These are phyloP conservation scores for Sanguinoderma infundibulare DNA, from an alignment of 1,284 basidiomycete genomes.

Conservation along the genomic window DNA sequence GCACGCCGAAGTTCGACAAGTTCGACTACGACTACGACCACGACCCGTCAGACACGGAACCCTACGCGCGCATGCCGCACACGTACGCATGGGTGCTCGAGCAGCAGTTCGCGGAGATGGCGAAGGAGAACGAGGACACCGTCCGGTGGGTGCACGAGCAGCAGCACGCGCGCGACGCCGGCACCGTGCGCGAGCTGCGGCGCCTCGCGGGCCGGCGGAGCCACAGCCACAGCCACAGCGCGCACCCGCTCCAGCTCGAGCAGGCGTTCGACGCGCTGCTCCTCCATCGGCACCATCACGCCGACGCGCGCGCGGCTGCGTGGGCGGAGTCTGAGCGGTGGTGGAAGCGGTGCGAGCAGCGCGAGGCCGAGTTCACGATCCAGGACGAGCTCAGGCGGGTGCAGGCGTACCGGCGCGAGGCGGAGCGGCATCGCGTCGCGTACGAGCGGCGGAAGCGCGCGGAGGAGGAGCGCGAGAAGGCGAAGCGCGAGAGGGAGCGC, in stretches of 20 bases:
- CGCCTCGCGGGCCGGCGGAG: slow-evolving; percentile 11
- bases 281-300: slow-evolving; percentile 40
- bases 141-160: slow-evolving; percentile 63
- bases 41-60: slow-evolving; percentile 19
- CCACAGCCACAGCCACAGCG: slow-evolving; percentile 26
- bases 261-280: slow-evolving; percentile 56
- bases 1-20: slow-evolving; percentile 6
- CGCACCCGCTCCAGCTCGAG: too few relatives aligned
- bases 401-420: slow-evolving; percentile 33
- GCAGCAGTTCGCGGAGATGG: slow-evolving; percentile 49
- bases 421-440: slow-evolving; percentile 41
- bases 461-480: slow-evolving; percentile 30
- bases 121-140: slow-evolving; percentile 51
- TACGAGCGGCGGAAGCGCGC: slow-evolving; percentile 36
- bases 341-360: slow-evolving; percentile 35
- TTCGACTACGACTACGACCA: slow-evolving; percentile 11
- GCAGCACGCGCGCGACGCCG: slow-evolving; percentile 42
- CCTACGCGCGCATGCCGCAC: slow-evolving; percentile 46
- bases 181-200: slow-evolving; percentile 28
- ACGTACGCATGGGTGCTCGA: slow-evolving; percentile 61
- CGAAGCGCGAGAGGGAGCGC: slow-evolving; percentile 37
- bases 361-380: slow-evolving; percentile 39
- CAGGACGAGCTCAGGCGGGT: slow-evolving; percentile 38
- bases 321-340: slow-evolving; percentile 56
- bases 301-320: slow-evolving; percentile 11